phyloP scores from a whole-genome alignment of 805 yeast species.

The Zygoascus tannicola region DNA sequence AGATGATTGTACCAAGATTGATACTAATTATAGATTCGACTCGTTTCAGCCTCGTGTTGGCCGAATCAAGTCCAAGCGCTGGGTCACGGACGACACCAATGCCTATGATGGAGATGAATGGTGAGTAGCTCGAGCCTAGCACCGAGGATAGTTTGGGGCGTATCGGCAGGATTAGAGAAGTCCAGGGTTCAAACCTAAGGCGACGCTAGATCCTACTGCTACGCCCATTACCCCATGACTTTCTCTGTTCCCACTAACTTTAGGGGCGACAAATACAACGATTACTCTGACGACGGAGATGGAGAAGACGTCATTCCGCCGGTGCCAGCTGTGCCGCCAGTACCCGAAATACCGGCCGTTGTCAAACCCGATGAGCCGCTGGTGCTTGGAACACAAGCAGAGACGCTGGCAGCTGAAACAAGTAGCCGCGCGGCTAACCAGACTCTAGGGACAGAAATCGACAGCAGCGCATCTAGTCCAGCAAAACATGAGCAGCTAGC shows the following conservation, averaged over 20 bases:
- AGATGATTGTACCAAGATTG: too few relatives aligned
- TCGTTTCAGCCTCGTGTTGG: slow-evolving; percentile 22
- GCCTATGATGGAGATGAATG: slow-evolving; percentile 31
- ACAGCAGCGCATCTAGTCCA: too few relatives aligned
- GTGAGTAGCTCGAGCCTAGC: too few relatives aligned
- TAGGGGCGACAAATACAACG: slow-evolving; percentile 27
- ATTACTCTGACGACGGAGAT: slow-evolving; percentile 16
- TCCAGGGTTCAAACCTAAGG: too few relatives aligned
- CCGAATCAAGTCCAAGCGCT: slow-evolving; percentile 27
- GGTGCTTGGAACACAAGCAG: slow-evolving; percentile 4
- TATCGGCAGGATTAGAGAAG: too few relatives aligned
- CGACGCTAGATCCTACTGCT: too few relatives aligned
- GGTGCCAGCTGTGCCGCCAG: slow-evolving; percentile 19
- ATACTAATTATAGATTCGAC: slow-evolving; percentile 6
- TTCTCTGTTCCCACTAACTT: not conserved
- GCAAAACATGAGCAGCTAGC: too few relatives aligned
- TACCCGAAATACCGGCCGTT: slow-evolving; percentile 14
- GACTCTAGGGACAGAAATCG: too few relatives aligned
- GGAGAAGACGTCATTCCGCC: slow-evolving; percentile 18
- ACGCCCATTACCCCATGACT: too few relatives aligned
- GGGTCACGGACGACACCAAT: slow-evolving; percentile 28
- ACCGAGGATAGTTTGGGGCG: too few relatives aligned
- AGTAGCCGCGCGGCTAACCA: too few relatives aligned
- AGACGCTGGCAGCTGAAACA: too few relatives aligned
- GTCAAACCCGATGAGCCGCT: slow-evolving; percentile 4